A percentile compares a stretch with the other conserved stretches of the same genome.
phyloP scores from a whole-genome alignment of 106 monocot species.

The Acorus calamus region DNA sequence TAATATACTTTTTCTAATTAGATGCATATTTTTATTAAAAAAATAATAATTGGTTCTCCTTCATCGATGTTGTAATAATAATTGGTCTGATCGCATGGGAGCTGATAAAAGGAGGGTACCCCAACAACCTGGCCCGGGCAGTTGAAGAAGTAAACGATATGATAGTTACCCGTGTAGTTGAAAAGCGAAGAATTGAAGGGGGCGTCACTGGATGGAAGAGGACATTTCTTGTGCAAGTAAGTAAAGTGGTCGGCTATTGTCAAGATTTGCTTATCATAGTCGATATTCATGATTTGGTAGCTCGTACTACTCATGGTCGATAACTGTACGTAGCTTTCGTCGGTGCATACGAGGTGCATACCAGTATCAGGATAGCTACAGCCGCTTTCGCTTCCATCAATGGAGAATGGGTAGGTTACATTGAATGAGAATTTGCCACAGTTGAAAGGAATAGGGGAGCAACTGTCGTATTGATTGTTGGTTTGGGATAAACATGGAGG shows the following conservation, averaged over 20 bases:
- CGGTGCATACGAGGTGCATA: conserved; percentile 1
- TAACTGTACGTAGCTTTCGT: background rate
- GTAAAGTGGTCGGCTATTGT: background rate
- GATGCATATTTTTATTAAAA: too few relatives aligned
- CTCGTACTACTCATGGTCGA: background rate
- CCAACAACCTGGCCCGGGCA: too few relatives aligned
- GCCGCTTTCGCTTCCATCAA: background rate
- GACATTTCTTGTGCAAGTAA: background rate
- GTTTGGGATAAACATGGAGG: background rate
- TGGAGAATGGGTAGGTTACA: conserved; percentile 7
- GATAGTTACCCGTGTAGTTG: background rate
- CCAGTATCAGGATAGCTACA: conserved; percentile 11
- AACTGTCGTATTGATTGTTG: background rate
- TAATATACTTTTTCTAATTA: too few relatives aligned
- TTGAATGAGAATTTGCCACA: background rate
- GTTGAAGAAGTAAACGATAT: conserved; percentile 5
- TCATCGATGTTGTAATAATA: too few relatives aligned
- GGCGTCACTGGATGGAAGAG: background rate
- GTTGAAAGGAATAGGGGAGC: background rate
- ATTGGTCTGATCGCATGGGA: too few relatives aligned
- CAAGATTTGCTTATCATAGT: conserved; percentile 2
- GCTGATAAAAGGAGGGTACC: too few relatives aligned
- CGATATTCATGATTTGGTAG: conserved; percentile 9
- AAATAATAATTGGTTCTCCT: too few relatives aligned
- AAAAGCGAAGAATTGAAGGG: conserved; percentile 4